Evolutionary conservation across 805 yeast genomes (phyloP).

Genomic region (Suhomyces kilbournensis): DNA sequence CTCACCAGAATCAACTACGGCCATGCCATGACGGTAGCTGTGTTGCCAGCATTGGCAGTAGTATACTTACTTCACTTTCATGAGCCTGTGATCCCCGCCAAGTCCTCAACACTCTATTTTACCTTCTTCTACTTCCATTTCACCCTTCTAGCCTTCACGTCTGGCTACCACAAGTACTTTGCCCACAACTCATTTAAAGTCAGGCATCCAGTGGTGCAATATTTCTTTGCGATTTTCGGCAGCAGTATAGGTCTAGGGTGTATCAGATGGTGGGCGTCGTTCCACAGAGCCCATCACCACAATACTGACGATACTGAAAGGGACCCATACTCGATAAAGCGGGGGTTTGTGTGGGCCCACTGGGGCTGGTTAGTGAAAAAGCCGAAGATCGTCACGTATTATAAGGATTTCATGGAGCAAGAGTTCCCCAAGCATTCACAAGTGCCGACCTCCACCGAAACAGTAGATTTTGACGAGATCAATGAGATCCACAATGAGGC

Average conservation of each 20-base stretch:
- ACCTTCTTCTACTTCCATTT: conserved; percentile 31
- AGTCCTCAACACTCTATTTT: conserved; percentile 28
- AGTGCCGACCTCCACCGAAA: neutral
- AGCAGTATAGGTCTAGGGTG: conserved; percentile 76
- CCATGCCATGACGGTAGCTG: conserved; percentile 29
- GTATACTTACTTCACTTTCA: conserved; percentile 19
- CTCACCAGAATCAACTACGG: conserved; percentile 36
- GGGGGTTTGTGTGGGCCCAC: conserved; percentile 80
- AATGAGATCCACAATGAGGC: neutral
- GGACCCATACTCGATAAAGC: conserved; percentile 83
- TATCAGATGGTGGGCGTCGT: conserved; percentile 72
- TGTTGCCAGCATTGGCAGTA: conserved; percentile 31
- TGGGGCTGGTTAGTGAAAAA: conserved; percentile 81
- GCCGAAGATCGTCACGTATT: conserved; percentile 42
- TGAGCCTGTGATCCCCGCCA: conserved; percentile 24
- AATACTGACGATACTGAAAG: conserved; percentile 77
- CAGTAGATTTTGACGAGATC: conserved; percentile 5
- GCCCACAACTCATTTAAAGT: conserved; percentile 39
- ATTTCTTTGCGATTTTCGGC: conserved; percentile 58
- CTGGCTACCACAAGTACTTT: conserved; percentile 43
- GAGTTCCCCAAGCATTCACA: conserved; percentile 27
- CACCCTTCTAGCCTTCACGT: conserved; percentile 39
- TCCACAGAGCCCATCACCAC: conserved; percentile 89
- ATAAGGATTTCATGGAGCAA: conserved; percentile 33
- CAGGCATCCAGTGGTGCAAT: conserved; percentile 33